These are phyloP conservation scores for Tylopilus sp. DNA, from an alignment of 768 basidiomycete genomes.

Conservation along the genomic window DNA sequence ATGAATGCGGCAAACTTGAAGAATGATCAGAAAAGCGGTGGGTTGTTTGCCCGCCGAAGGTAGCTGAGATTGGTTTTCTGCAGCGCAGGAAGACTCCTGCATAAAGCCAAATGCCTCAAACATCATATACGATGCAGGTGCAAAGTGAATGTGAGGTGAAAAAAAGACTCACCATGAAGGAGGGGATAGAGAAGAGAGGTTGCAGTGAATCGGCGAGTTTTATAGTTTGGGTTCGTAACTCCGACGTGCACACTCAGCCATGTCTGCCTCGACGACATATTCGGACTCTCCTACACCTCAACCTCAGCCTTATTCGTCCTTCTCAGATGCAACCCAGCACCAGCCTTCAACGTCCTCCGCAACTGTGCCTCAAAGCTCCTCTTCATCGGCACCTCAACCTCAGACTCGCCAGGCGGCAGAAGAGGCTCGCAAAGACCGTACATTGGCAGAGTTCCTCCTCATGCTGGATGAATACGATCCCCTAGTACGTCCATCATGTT, in stretches of 20 bases:
- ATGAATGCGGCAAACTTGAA: background rate
- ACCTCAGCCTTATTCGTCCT: constrained; percentile 21
- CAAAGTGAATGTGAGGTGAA: constrained; percentile 12
- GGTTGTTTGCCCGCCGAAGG: constrained; percentile 59
- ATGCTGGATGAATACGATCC: constrained; percentile 98
- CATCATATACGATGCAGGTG: constrained; percentile 57
- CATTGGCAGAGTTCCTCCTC: constrained; percentile 87
- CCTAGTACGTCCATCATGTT: constrained; percentile 51
- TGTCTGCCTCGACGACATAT: constrained; percentile 29
- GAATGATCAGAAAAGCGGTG: constrained; percentile 44
- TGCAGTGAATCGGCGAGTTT: background rate
- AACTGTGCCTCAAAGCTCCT: constrained; percentile 13
- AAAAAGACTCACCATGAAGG: constrained; percentile 22
- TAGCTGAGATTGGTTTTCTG: constrained; percentile 88
- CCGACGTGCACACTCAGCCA: constrained; percentile 29
- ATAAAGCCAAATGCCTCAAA: constrained; percentile 95
- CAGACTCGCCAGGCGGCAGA: constrained; percentile 71
- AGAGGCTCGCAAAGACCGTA: constrained; percentile 84
- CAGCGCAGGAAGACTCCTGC: constrained; percentile 63
- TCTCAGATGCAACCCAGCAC: constrained; percentile 22
- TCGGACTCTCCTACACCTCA: constrained; percentile 34
- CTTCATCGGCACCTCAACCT: constrained; percentile 27
- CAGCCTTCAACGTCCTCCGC: constrained; percentile 18
- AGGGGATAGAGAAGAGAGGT: background rate
- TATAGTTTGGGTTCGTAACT: constrained; percentile 29